Conservation (phyloP, 441 rosid species). For the Pelargonium cotyledonis region DNA sequence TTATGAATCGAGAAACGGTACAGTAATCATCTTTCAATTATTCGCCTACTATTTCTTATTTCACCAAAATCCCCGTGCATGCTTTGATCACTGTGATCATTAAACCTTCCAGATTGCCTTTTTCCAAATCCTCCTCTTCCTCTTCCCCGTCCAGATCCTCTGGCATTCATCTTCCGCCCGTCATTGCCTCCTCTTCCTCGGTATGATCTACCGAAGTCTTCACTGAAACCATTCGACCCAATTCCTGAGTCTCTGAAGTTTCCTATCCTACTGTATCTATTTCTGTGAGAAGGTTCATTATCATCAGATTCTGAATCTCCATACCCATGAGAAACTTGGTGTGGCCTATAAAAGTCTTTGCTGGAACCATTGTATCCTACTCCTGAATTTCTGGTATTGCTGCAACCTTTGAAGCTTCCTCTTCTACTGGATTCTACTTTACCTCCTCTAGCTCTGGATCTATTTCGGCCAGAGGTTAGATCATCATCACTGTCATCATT, state of each 20-base stretch:
- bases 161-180: constrained; percentile 15
- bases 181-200: constrained; percentile 12
- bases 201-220: constrained; percentile 26
- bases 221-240: neutral
- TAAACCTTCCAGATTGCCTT: constrained; percentile 21
- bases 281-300: neutral
- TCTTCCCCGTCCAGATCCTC: constrained; percentile 18
- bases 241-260: neutral
- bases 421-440: neutral
- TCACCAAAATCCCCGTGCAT: constrained; percentile 23
- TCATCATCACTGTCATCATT: too few relatives aligned
- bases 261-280: neutral
- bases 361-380: neutral
- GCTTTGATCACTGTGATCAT: constrained; percentile 8
- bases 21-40: constrained; percentile 39
- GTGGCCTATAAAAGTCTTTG: too few relatives aligned
- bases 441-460: neutral
- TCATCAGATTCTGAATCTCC: neutral
- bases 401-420: neutral
- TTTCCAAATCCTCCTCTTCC: constrained; percentile 24
- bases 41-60: constrained; percentile 44
- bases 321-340: neutral
- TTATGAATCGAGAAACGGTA: neutral
- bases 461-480: neutral
- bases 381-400: neutral